Percentiles rank a stretch among this genome's conserved stretches.
Evolutionary conservation across 2,329 filamentous ascomycete species (phyloP).

Genomic region (Pseudogymnoascus sp.): DNA sequence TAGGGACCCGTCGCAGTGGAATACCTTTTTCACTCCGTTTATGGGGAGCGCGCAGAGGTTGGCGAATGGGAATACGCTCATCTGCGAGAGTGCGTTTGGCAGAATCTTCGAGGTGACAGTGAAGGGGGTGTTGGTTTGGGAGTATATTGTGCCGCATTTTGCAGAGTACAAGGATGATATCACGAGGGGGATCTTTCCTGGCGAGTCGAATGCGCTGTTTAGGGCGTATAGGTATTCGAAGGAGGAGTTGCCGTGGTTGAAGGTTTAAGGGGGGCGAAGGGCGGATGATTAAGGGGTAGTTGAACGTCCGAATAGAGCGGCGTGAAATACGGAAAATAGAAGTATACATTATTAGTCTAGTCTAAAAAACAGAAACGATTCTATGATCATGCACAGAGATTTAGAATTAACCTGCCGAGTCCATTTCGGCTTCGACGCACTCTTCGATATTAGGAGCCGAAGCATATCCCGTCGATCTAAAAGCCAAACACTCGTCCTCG

Average conservation of each 20-base stretch:
- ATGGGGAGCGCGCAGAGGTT: slow-evolving; percentile 41
- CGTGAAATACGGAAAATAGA: slow-evolving; percentile 11
- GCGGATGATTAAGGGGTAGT: neutral
- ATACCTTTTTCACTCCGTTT: slow-evolving; percentile 36
- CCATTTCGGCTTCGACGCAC: neutral
- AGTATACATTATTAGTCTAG: neutral
- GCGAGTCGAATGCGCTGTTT: slow-evolving; percentile 38
- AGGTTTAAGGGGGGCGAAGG: neutral
- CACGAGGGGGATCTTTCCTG: slow-evolving; percentile 34
- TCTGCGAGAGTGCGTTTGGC: slow-evolving; percentile 38
- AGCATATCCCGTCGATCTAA: too few relatives aligned
- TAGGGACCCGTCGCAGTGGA: slow-evolving; percentile 26
- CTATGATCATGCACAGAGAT: neutral
- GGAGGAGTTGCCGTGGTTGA: slow-evolving; percentile 37
- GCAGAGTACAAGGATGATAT: slow-evolving; percentile 33
- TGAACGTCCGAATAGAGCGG: too few relatives aligned
- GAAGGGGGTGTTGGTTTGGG: slow-evolving; percentile 37
- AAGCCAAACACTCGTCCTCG: neutral
- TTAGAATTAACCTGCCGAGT: neutral
- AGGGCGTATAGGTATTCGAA: slow-evolving; percentile 38
- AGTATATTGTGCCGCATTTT: slow-evolving; percentile 39
- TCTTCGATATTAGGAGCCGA: too few relatives aligned
- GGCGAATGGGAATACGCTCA: slow-evolving; percentile 35
- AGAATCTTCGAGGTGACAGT: slow-evolving; percentile 39
- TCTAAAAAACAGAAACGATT: neutral